phyloP scores from a whole-genome alignment of 148 eudicot species.

The Persicaria tinctoria region DNA sequence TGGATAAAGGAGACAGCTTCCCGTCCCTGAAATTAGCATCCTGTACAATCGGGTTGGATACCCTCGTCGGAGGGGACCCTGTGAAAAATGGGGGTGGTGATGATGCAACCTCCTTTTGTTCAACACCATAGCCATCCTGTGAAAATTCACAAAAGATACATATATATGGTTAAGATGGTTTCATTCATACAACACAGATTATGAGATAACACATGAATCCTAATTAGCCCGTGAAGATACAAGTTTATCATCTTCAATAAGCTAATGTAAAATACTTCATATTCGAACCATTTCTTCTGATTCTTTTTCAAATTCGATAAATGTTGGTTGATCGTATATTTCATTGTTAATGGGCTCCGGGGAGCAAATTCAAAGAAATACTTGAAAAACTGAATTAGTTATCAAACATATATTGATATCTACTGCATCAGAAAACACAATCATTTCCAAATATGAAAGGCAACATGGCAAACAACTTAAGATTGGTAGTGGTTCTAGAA shows the following conservation, averaged over 20 bases:
- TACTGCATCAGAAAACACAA: neutral
- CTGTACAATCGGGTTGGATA: slow-evolving; percentile 55
- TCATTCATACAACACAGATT: neutral
- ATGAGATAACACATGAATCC: neutral
- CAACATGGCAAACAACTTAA: neutral
- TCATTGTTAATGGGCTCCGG: too few species aligned
- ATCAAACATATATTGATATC: neutral
- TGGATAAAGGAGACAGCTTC: slow-evolving; percentile 24
- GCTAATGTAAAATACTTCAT: neutral
- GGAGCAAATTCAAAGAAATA: neutral
- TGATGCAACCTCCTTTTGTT: slow-evolving; percentile 31
- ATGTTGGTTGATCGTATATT: too few species aligned
- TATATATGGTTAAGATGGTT: neutral
- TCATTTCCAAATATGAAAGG: neutral
- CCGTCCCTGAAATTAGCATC: slow-evolving; percentile 42
- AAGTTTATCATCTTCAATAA: neutral
- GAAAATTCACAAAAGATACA: neutral
- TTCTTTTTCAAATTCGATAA: too few species aligned
- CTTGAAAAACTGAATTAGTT: neutral
- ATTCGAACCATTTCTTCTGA: too few species aligned
- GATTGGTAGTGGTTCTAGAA: too few species aligned
- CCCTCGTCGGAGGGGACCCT: slow-evolving; percentile 73
- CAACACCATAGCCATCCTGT: slow-evolving; percentile 33
- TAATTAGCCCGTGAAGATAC: neutral
- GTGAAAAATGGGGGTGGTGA: slow-evolving; percentile 56